phyloP scores from a whole-genome alignment of 2,329 filamentous ascomycete species.

The Cordyceps javanica region DNA sequence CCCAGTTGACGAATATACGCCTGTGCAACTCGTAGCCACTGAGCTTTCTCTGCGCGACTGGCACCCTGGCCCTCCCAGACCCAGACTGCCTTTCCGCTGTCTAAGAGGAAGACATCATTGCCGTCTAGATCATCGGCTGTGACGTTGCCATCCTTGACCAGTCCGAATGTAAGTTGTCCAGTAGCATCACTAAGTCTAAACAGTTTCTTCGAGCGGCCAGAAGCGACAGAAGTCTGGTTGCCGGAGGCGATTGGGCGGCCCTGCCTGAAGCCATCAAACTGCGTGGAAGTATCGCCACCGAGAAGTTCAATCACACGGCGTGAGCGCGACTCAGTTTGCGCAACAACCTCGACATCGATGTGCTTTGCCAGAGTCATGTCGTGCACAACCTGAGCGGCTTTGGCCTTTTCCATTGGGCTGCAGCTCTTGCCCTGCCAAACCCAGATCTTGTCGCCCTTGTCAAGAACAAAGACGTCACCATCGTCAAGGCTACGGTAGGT shows the following conservation, averaged over 20 bases:
- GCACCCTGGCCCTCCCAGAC: conserved; percentile 59
- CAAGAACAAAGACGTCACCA: conserved; percentile 59
- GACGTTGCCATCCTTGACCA: conserved; percentile 51
- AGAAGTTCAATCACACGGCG: conserved; percentile 50
- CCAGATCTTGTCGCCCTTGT: conserved; percentile 58
- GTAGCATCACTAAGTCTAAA: conserved; percentile 59
- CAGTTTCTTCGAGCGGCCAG: conserved; percentile 35
- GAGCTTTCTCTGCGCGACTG: conserved; percentile 51
- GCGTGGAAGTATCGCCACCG: conserved; percentile 38
- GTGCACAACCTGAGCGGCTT: conserved; percentile 61
- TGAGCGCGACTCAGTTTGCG: conserved; percentile 52
- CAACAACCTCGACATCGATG: conserved; percentile 58
- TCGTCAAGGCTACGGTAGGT: conserved; percentile 58
- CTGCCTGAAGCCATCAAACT: conserved; percentile 33
- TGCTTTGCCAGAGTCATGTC: conserved; percentile 59
- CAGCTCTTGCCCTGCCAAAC: conserved; percentile 63
- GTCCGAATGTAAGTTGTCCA: conserved; percentile 49
- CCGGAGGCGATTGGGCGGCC: conserved; percentile 33
- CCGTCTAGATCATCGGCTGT: conserved; percentile 45
- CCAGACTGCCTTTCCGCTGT: conserved; percentile 54
- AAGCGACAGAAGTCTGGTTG: conserved; percentile 15
- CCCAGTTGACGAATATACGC: conserved; percentile 42
- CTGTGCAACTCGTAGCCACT: conserved; percentile 56
- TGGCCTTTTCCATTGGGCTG: conserved; percentile 63
- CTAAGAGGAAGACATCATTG: conserved; percentile 56